These are phyloP conservation scores for Pulveroboletus sp. DNA, from an alignment of 768 basidiomycete genomes.

Conservation along the genomic window DNA sequence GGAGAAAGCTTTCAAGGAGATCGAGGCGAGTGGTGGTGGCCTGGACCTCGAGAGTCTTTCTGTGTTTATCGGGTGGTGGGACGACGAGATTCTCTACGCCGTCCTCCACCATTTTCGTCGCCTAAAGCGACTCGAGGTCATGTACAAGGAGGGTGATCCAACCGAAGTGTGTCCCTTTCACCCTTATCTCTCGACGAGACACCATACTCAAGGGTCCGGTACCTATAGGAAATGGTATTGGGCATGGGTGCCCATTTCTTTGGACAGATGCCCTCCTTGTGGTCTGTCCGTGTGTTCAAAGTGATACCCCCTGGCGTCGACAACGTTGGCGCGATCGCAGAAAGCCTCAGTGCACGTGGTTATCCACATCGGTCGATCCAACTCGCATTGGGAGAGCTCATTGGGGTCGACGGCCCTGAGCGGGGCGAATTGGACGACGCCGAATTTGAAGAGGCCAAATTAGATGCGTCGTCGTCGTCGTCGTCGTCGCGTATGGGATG, in stretches of 20 bases:
- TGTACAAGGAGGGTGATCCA: constrained; percentile 35
- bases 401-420: constrained; percentile 7
- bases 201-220: not conserved
- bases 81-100: constrained; percentile 42
- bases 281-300: constrained; percentile 37
- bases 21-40: constrained; percentile 17
- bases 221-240: constrained; percentile 33
- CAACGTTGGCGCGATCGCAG: not conserved
- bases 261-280: constrained; percentile 31
- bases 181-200: not conserved
- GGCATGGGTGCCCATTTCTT: constrained; percentile 43
- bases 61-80: constrained; percentile 40
- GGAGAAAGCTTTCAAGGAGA: constrained; percentile 25
- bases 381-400: constrained; percentile 9
- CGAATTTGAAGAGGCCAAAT: constrained; percentile 19
- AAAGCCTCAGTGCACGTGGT: constrained; percentile 6
- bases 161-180: constrained; percentile 34
- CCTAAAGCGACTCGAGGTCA: constrained; percentile 37
- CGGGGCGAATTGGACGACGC: constrained; percentile 18
- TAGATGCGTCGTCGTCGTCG: not conserved
- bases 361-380: constrained; percentile 11
- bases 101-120: constrained; percentile 34
- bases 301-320: constrained; percentile 15
- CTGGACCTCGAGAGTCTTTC: constrained; percentile 27
- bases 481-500: not conserved